Evolutionary conservation across 1,284 basidiomycete species (phyloP).

Genomic region (Cryptococcus sp.): DNA sequence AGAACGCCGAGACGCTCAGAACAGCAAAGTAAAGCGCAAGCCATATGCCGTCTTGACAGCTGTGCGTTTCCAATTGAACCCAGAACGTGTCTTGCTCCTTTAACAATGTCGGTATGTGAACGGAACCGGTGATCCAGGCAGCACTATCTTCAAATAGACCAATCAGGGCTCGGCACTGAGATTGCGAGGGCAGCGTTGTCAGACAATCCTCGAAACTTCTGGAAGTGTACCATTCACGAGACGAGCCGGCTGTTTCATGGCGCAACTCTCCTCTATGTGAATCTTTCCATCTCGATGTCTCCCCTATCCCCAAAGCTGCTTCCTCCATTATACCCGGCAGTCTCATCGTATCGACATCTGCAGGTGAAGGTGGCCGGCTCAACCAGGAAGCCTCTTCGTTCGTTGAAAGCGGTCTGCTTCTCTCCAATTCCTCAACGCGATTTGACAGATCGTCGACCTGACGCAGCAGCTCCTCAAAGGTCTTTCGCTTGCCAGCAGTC

Average conservation of each 20-base stretch:
- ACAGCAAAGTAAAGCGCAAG: conserved; percentile 3
- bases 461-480: neutral
- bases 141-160: neutral
- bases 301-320: conserved; percentile 6
- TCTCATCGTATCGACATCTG: conserved; percentile 1
- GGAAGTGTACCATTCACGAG: neutral
- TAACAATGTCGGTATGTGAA: conserved; percentile 1
- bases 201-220: neutral
- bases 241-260: neutral
- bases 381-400: too few relatives aligned
- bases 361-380: neutral
- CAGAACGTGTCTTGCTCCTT: conserved; percentile 3
- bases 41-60: conserved; percentile 3
- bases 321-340: conserved; percentile 7
- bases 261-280: neutral
- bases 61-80: neutral
- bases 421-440: neutral
- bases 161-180: neutral
- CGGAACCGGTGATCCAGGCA: neutral
- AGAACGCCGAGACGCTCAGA: conserved; percentile 3
- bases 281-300: conserved; percentile 3
- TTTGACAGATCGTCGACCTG: neutral
- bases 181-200: neutral
- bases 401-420: neutral
- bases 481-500: neutral